Evolutionary conservation across 768 basidiomycete species (phyloP), one percentile per base, ranked within the genome.

Genomic region (Boletus speciosus): DNA sequence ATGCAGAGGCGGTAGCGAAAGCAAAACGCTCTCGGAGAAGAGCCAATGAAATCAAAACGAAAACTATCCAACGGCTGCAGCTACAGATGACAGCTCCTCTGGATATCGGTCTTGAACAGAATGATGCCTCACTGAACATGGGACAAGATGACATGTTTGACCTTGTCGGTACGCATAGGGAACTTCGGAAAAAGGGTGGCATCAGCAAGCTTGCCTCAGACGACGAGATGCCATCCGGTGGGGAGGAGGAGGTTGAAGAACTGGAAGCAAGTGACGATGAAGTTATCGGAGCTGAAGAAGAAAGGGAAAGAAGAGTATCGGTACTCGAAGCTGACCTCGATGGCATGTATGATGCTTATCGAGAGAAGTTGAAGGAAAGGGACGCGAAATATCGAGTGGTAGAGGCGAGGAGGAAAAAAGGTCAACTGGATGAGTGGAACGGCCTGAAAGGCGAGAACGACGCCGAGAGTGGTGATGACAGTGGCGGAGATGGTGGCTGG

Each of bases 21-120:
- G 68, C 80, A 38, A 93, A 93, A 69, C 86, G 90, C 8, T 89
- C 92, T 61, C 81, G 90, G 49, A 82, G 93, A 50, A 81, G 85
- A 35, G 84, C 86, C 2, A 98, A 98, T 71, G 97, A 98, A 74
- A 77, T 90, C 65, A 92, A 90, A 72, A 78, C 81, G 29, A 84
- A 88, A 59, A 90, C 93, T 1, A 86, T 98, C 38, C 91, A 93
- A 66, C 88, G 95, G 49, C 89, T 98, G 84, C 97, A 98, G 68
- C 79, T 98, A 43, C 88, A 91, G 66, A 99, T 99, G 97, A 91
- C 90, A 12, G 93, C 93, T 19, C 97, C 97, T n/a, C 75, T 95
- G 60, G 97, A 98, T 62, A 94, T 98, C 59, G 95, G 94, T 67
- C 71, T 94, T 55, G 91, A 93, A 63, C 88, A 89, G 62, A 77